These are phyloP conservation scores for Diaporthe ilicicola DNA, from an alignment of 2,329 filamentous ascomycete species.

Conservation along the genomic window DNA sequence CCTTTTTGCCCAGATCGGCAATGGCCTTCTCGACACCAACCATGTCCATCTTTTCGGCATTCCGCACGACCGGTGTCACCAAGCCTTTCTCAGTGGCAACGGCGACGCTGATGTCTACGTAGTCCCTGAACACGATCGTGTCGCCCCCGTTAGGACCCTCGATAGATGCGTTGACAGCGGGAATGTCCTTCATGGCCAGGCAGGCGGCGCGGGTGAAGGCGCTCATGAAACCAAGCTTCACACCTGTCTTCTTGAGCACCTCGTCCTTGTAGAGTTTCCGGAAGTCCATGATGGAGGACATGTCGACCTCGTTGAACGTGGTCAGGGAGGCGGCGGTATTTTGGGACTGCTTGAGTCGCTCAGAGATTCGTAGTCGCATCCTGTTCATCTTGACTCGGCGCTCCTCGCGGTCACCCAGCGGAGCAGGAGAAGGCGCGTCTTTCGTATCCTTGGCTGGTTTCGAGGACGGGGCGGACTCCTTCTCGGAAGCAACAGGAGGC, in stretches of 20 bases:
- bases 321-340: constrained; percentile 97
- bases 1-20: constrained; percentile 95
- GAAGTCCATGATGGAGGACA: constrained; percentile 97
- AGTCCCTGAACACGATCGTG: constrained; percentile 97
- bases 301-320: constrained; percentile 99
- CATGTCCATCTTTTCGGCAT: constrained; percentile 88
- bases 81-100: constrained; percentile 98
- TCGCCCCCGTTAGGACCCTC: constrained; percentile 95
- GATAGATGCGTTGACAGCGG: constrained; percentile 94
- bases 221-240: constrained; percentile 99
- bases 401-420: constrained; percentile 81
- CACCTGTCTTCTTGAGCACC: constrained; percentile 91
- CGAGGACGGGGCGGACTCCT: constrained; percentile 37
- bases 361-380: constrained; percentile 96
- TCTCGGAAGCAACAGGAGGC: constrained; percentile 38
- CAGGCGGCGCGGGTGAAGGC: constrained; percentile 92
- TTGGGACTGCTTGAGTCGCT: constrained; percentile 98
- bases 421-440: constrained; percentile 45
- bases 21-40: constrained; percentile 91
- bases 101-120: constrained; percentile 96
- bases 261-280: constrained; percentile 98
- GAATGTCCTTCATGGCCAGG: constrained; percentile 94
- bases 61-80: constrained; percentile 95
- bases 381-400: constrained; percentile 99
- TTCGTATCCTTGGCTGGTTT: constrained; percentile 48